Conservation (phyloP, 192 early-diverging fungal genomes). For the Rhizophagus sp. region DNA sequence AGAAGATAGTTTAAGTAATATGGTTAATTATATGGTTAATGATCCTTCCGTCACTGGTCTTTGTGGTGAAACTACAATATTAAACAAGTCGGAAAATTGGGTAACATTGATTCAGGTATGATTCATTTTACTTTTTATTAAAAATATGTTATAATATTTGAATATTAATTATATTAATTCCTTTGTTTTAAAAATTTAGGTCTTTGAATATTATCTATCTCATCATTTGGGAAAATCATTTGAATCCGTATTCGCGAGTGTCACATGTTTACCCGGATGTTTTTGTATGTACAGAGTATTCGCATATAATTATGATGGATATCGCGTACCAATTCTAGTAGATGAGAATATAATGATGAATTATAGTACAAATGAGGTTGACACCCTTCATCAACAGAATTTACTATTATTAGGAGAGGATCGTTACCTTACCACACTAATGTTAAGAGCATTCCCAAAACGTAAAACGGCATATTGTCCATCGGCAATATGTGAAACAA, state of each 20-base stretch:
- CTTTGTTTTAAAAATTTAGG: constrained; percentile 27
- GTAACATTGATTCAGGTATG: constrained; percentile 84
- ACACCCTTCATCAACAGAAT: constrained; percentile 82
- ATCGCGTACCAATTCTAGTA: constrained; percentile 75
- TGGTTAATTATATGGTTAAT: constrained; percentile 82
- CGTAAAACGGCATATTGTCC: constrained; percentile 85
- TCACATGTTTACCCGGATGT: constrained; percentile 73
- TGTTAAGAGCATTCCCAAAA: constrained; percentile 78
- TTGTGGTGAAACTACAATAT: constrained; percentile 96
- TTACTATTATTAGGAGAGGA: constrained; percentile 82
- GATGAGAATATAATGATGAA: constrained; percentile 84
- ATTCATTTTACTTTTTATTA: no score
- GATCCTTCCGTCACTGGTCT: constrained; percentile 88
- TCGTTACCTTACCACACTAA: constrained; percentile 79
- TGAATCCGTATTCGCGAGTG: constrained; percentile 72
- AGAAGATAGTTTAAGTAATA: constrained; percentile 69
- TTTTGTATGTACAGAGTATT: constrained; percentile 80
- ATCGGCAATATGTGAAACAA: constrained; percentile 75
- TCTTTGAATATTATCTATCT: constrained; percentile 79
- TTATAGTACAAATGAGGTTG: constrained; percentile 72
- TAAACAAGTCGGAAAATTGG: constrained; percentile 86
- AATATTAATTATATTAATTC: neutral
- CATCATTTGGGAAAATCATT: constrained; percentile 74
- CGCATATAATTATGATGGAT: constrained; percentile 56
- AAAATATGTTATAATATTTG: neutral